phyloP scores from a whole-genome alignment of 306 rosid genomes.

The Purshia tridentata region DNA sequence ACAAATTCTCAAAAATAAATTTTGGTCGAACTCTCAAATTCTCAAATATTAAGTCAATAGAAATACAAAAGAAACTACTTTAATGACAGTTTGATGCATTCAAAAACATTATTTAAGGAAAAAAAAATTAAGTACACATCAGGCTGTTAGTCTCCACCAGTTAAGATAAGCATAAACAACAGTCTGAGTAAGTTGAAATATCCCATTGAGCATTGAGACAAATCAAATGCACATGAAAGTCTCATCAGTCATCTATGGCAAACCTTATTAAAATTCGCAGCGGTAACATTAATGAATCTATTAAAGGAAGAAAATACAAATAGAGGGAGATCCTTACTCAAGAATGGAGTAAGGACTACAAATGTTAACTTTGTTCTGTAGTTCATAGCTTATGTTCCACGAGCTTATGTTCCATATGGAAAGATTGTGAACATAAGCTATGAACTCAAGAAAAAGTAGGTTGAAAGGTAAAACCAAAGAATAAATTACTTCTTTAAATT shows the following conservation, averaged over 20 bases:
- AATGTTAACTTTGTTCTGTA: background rate
- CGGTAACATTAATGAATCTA: background rate
- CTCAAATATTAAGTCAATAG: background rate
- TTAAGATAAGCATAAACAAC: background rate
- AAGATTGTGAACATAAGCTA: constrained; percentile 6
- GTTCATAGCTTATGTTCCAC: background rate
- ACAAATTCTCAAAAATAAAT: too few relatives aligned
- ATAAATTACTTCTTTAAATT: background rate
- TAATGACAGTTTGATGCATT: background rate
- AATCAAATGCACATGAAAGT: background rate
- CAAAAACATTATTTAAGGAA: background rate
- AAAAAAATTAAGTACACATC: background rate
- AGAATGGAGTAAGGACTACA: background rate
- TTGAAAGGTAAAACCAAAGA: background rate
- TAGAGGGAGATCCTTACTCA: background rate
- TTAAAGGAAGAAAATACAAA: background rate
- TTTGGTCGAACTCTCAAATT: too few relatives aligned
- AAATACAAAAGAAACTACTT: background rate
- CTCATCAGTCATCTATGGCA: constrained; percentile 1
- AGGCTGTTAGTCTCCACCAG: background rate
- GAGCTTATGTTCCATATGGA: background rate
- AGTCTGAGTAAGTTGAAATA: background rate
- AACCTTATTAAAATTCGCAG: background rate
- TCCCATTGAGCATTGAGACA: background rate
- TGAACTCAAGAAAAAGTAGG: background rate